Base-by-base conservation (phyloP, 2,329 filamentous ascomycete genomes). In the Penicillium sp. region DNA sequence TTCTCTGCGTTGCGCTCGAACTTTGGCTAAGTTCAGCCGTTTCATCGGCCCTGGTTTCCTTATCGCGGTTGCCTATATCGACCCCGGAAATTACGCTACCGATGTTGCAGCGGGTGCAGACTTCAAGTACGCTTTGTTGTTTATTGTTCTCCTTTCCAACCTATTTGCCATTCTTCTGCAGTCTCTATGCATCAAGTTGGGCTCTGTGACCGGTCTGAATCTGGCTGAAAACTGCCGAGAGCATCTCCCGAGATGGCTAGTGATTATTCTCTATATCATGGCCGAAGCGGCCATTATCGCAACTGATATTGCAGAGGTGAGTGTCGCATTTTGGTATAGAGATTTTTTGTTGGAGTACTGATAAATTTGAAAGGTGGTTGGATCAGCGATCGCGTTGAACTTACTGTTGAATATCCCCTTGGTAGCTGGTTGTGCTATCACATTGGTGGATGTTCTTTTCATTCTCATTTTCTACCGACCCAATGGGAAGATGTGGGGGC, bases 251-350 rank as follows among this genome's bases (percentile, higher is more conserved):
- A 76, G 76, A 61, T 89, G 86, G 87, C 68, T 89, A 53, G 87
- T 85, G 59, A 79, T 82, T 43, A 66, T 78, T 18, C 75, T 89
- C 3, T 89, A 89, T 64, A 69, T 79, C 20, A 75, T 89, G 60
- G 82, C 86, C 1, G 87, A 89, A 69, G 74, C 81, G 5, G 86
- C 87, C 57, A 89, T 89, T 55, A 85, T 89, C 51, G 87, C 87
- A 0, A 89, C 87, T 0, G 87, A 89, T 68, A 84, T 89, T 61
- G 86, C 86, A 55, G 86, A 89, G 73, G 82, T 82, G 65, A 61
- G 73, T 53, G 13, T n/a, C 11, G 8, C 9, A n/a, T 40, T 18
- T 22, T 35, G 9, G 4, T 34, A 10, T 34, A 37, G 29, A 29
- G 8, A 1, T 2, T 22, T 13, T 13, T 14, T 7, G 29, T 49